Evolutionary conservation across 148 eudicot genomes (phyloP), one percentile per base, ranked within the genome.

Genomic region (Selenicereus undatus): DNA sequence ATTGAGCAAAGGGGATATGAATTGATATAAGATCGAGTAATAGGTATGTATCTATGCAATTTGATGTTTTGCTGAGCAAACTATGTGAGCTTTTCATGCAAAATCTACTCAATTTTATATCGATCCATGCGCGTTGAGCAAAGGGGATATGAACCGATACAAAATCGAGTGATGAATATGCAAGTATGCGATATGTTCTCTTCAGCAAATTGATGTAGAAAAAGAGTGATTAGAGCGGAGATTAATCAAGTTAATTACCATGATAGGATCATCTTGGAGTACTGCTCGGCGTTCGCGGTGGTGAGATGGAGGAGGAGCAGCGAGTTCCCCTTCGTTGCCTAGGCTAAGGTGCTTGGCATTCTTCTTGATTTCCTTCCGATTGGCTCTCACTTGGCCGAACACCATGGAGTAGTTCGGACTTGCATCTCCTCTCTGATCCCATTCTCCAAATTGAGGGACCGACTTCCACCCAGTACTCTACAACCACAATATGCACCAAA

Each of bases 321-420:
- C 16, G 20, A 85, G 70, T 39, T 87, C 86, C 11, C 35, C 26
- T 50, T 87, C 84, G n/a, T 65, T n/a, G 8, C 71, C 71, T 26
- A 66, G 16, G 71, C 71, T 66, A 66, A 10, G 71, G 71, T 66
- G 71, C 35, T 66, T 66, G 30, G 1, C 71, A 66, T 8, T n/a
- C 71, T 85, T 84, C 78, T 86, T 86, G 65, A 78, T 32, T 68
- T 80, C 82, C 83, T 79, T 86, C 68, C 84, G 68, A 74, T 86
- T 83, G 18, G 85, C 90, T 71, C 90, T 86, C 14, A 88, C 93
- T 78, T 81, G 88, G 12, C 85, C 83, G 78, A 90, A 90, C 58
- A 86, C 86, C 83, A 86, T 36, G 6, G 90, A 84, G 78, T 88
- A 88, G 77, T 88, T 82, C 10, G 87, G 84, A 18, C 80, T 83